These are phyloP conservation scores for Forsythia suspensa DNA, from an alignment of 257 asterid species.

Conservation along the genomic window DNA sequence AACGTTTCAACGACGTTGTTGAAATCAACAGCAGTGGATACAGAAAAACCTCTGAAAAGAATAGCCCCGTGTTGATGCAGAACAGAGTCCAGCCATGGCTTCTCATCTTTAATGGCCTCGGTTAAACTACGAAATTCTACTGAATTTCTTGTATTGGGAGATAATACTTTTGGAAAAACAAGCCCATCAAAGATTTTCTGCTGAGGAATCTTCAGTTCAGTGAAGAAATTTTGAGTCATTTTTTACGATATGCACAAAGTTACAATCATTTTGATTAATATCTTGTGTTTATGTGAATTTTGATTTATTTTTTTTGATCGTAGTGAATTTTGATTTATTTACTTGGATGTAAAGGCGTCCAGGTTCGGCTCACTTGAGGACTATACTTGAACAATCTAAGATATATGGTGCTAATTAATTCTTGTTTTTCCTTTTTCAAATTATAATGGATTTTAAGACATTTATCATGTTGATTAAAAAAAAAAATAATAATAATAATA, in stretches of 20 bases:
- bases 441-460: too few species aligned
- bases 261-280: neutral
- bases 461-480: too few species aligned
- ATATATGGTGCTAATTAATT: too few species aligned
- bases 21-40: slow-evolving; percentile 65
- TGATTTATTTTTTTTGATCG: neutral
- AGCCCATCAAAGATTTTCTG: slow-evolving; percentile 50
- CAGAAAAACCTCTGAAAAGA: slow-evolving; percentile 63
- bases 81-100: slow-evolving; percentile 57
- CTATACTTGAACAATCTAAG: too few species aligned
- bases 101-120: slow-evolving; percentile 46
- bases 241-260: neutral
- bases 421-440: too few species aligned
- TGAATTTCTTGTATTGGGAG: slow-evolving; percentile 34
- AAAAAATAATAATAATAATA: too few species aligned
- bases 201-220: slow-evolving; percentile 48
- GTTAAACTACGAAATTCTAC: slow-evolving; percentile 13
- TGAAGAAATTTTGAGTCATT: slow-evolving; percentile 54
- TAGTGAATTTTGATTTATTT: neutral
- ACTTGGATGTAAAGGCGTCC: slow-evolving; percentile 30
- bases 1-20: slow-evolving; percentile 83
- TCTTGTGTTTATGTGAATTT: too few species aligned
- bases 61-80: slow-evolving; percentile 65
- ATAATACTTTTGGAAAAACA: slow-evolving; percentile 59
- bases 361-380: neutral